Base-by-base conservation (phyloP, 495 filamentous ascomycete species). In the Penicillium arizonense region DNA sequence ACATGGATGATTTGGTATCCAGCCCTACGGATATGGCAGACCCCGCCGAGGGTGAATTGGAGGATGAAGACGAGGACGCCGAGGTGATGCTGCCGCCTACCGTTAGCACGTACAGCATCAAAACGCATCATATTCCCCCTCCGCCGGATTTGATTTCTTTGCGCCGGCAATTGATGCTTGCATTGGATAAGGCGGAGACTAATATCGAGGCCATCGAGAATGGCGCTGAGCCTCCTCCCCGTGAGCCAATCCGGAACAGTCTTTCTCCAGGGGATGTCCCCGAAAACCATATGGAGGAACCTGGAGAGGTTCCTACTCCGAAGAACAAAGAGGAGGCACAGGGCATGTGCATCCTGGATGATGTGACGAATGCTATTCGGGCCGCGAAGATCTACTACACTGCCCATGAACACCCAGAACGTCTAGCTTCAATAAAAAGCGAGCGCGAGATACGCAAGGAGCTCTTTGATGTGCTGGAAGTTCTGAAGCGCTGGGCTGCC, bases 331-430 rank as follows among this genome's bases (percentile, higher is more conserved):
- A 88, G 62, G 90, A 97, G 63, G 78, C 96, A 5, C 88, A 97
- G 66, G 94, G 94, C 7, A 82, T 96, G 73, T 88, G 95, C 51
- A 81, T 98, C 35, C 75, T 97, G 33, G 94, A 97, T 62, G 82
- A 96, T 41, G 85, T 93, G 69, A 98, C 94, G 3, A 77, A 97
- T 39, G 92, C 92, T 12, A 96, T 98, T 52, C 86, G 90, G 32
- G 92, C 95, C 6, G 94, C 94, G 32, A 96, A 91, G 65, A 85
- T 91, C 39, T 98, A 97, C 73, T 97, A 97, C 70, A 96, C 91
- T 5, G 73, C 87, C 1, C 91, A 97, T 63, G 84, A 91, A 61
- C 75, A 87, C 18, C 89, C 91, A 5, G 85, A 90, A 50, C 85
- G 88, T 21, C 74, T 97, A n/a, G 88, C 90, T 53, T 74, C 82